Base-by-base conservation (phyloP, 108 stramenopile species). In the Cyclotella sp. region DNA sequence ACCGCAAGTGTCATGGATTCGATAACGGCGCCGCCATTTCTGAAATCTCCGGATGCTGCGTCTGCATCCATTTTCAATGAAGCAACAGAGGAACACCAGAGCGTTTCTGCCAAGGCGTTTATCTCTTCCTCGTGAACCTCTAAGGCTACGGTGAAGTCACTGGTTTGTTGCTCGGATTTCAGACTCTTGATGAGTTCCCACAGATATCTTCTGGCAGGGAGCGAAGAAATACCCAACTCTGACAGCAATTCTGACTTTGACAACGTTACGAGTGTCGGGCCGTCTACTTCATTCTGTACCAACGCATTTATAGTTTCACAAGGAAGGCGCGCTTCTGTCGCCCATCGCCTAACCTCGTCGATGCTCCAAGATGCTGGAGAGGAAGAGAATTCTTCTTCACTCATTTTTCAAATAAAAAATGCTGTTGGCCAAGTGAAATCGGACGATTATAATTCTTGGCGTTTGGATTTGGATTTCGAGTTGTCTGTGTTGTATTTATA, bases 261-360 rank as follows among this genome's bases (percentile, higher is more conserved):
- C 15, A 85, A 52, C 14, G 82, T 85, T 9, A 88, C 65, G n/a
- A 88, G 57, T 22, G 83, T 84, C 11, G 82, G 67, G 7, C 87
- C 87, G 63, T 88, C 87, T 28, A 88, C 67, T 70, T 88, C 63
- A 65, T 85, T 83, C 5, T 80, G 41, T 22, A 19, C 1, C 16
- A 88, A 68, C 19, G 75, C 66, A 18, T 30, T 62, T 0, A 79
- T 60, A 15, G 72, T 61, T 9, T 54, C 44, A 27, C 63, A 54
- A 45, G 84, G 61, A 24, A 87, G 44, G 3, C 70, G 72, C 14
- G 41, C 77, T 43, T 66, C 57, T 29, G 24, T 44, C 16, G 86
- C 84, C 86, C 86, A 87, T n/a, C 42, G 22, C 29, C 64, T 28
- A 19, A 87, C 86, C 19, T 87, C 81, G 51, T 40, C 15, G 9